These are phyloP conservation scores for Cicer chorassanicum DNA, from an alignment of 306 rosid species.

Conservation along the genomic window DNA sequence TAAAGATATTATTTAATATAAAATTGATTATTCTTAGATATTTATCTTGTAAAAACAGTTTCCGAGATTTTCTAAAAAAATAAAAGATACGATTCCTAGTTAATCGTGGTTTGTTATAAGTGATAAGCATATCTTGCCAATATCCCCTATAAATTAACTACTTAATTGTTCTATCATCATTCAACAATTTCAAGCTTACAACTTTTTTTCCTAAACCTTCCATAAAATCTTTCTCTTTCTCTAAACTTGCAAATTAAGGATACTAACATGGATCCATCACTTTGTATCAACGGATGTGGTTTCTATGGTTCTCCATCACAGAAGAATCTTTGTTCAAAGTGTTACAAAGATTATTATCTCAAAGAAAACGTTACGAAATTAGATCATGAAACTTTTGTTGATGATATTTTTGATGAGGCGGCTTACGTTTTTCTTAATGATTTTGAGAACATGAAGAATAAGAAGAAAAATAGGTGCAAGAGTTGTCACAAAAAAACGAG, in stretches of 20 bases:
- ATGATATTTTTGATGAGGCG: background rate
- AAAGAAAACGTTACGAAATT: background rate
- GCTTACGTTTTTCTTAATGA: background rate
- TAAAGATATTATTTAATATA: too few species aligned
- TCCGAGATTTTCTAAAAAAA: too few species aligned
- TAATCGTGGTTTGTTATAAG: too few species aligned
- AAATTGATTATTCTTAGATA: too few species aligned
- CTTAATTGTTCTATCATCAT: background rate
- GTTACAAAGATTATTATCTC: conserved; percentile 31
- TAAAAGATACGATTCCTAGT: too few species aligned
- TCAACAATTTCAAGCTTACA: background rate
- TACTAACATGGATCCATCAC: conserved; percentile 31
- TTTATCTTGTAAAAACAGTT: too few species aligned
- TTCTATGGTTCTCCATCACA: conserved; percentile 44
- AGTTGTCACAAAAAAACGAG: conserved; percentile 49
- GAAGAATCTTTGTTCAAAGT: conserved; percentile 42
- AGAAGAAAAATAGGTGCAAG: conserved; percentile 38
- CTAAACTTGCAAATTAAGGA: too few species aligned
- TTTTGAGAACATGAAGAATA: background rate
- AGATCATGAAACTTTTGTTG: background rate
- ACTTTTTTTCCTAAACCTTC: background rate
- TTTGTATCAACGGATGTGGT: conserved; percentile 56
- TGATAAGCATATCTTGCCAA: too few species aligned
- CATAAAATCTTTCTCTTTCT: too few species aligned
- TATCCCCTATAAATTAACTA: too few species aligned